Percentiles rank a stretch among this genome's conserved stretches.
These are phyloP conservation scores for Fusarium sarcochroum DNA, from an alignment of 2,329 filamentous ascomycete species.

Conservation along the genomic window DNA sequence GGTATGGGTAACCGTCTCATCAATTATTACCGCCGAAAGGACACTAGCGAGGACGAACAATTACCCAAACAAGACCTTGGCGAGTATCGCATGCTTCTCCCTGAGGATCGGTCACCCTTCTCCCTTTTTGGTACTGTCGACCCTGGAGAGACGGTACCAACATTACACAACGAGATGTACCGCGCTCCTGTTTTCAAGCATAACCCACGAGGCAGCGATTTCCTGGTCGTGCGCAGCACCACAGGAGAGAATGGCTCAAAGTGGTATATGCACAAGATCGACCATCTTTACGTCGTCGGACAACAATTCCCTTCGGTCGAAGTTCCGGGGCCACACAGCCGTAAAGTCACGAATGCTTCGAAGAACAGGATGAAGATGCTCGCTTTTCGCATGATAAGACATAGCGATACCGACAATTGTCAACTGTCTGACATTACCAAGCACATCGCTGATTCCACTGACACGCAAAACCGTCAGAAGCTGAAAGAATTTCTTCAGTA, in stretches of 20 bases:
- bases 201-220: conserved; percentile 82
- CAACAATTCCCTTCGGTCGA: conserved; percentile 94
- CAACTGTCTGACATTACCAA: conserved; percentile 88
- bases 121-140: conserved; percentile 95
- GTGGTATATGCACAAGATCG: conserved; percentile 90
- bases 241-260: conserved; percentile 83
- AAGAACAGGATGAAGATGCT: conserved; percentile 98
- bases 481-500: conserved; percentile 97
- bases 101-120: conserved; percentile 96
- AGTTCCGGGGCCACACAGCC: conserved; percentile 91
- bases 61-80: conserved; percentile 88
- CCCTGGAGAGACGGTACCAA: conserved; percentile 89
- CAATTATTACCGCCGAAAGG: conserved; percentile 94
- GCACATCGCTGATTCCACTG: conserved; percentile 92
- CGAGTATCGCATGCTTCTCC: conserved; percentile 87
- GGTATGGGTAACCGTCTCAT: conserved; percentile 97
- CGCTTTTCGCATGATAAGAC: conserved; percentile 87
- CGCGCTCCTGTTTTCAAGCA: conserved; percentile 95
- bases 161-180: conserved; percentile 95
- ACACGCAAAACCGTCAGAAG: conserved; percentile 96
- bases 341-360: conserved; percentile 95
- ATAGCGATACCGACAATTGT: conserved; percentile 77
- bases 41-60: conserved; percentile 77
- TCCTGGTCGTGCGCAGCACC: conserved; percentile 85
- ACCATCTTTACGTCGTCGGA: conserved; percentile 91